Evolutionary conservation across 2,329 filamentous ascomycete species (phyloP), one percentile per base, ranked within the genome.

Genomic region (Pseudocercospora fijiensis): DNA sequence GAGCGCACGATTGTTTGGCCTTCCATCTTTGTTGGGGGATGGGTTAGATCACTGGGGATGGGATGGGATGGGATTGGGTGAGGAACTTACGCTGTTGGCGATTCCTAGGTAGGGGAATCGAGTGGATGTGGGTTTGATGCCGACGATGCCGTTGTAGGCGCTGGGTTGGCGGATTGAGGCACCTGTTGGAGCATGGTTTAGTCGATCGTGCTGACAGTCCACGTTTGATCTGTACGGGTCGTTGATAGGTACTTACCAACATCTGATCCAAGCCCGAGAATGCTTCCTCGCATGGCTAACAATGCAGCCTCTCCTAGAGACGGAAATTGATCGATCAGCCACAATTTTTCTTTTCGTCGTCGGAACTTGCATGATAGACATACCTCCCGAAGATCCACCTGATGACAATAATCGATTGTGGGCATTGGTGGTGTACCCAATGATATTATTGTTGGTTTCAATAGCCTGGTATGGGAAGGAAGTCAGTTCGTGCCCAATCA

Each of bases 331-430:
- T 37, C 30, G 13, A 13, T 37, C 30, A 8, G 30, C 13, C 7
- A 37, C 30, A 37, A 37, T 37, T n/a, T n/a, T n/a, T n/a, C n/a
- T n/a, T n/a, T n/a, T n/a, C n/a, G n/a, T n/a, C n/a, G n/a, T n/a
- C n/a, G n/a, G n/a, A n/a, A n/a, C n/a, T n/a, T n/a, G n/a, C n/a
- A n/a, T n/a, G n/a, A 7, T 37, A 8, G 30, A 7, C 30, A 13
- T 37, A 37, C 88, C 88, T 2, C 88, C 88, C 0, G 86, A 88
- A 52, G 83, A 86, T 10, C 88, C 88, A 13, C 88, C 88, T 22
- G 83, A 82, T 0, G 86, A 88, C 4, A 86, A 77, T 3, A 76
- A 76, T 28, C 84, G 81, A 71, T 88, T 87, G 10, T 77, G 76
- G 0, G 88, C 88, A 72, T 88, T 88, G 27, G 85, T 73, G 3